These are phyloP conservation scores for Encephalitozoon cuniculi DNA, from an alignment of 371 early-diverging fungal species.

Conservation along the genomic window DNA sequence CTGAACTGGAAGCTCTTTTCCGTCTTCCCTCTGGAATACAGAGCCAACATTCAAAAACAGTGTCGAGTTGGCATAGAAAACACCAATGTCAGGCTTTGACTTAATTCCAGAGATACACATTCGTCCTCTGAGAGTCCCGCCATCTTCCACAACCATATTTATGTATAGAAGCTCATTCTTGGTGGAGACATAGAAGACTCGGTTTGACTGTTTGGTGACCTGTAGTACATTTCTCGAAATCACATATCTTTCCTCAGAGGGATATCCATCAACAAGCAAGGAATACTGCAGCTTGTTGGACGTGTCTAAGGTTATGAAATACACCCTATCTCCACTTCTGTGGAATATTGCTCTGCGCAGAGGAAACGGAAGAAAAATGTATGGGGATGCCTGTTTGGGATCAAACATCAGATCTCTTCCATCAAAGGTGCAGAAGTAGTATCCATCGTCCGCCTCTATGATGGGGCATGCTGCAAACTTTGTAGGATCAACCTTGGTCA, in stretches of 20 bases:
- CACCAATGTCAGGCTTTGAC: not conserved
- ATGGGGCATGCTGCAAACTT: not conserved
- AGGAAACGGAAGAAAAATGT: conserved; percentile 25
- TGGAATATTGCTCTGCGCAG: not conserved
- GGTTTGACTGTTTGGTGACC: not conserved
- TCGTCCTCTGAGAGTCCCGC: conserved; percentile 2
- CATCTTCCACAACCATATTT: conserved; percentile 13
- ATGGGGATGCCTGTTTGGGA: not conserved
- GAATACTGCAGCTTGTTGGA: conserved; percentile 22
- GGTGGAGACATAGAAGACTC: conserved; percentile 19
- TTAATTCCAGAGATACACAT: not conserved
- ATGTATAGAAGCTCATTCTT: conserved; percentile 17
- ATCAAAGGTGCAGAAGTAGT: conserved; percentile 16
- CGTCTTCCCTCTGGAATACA: not conserved
- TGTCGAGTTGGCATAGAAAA: not conserved
- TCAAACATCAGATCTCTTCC: conserved; percentile 16
- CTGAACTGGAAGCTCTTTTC: conserved; percentile 1
- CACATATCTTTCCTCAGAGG: not conserved
- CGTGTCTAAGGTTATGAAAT: conserved; percentile 17
- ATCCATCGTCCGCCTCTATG: not conserved
- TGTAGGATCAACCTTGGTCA: not conserved
- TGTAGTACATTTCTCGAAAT: conserved; percentile 34
- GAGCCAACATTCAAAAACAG: conserved; percentile 1
- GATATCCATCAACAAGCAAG: not conserved
- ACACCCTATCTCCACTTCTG: not conserved